phyloP scores from a whole-genome alignment of 257 asterid species.

The Ballota nigra region DNA sequence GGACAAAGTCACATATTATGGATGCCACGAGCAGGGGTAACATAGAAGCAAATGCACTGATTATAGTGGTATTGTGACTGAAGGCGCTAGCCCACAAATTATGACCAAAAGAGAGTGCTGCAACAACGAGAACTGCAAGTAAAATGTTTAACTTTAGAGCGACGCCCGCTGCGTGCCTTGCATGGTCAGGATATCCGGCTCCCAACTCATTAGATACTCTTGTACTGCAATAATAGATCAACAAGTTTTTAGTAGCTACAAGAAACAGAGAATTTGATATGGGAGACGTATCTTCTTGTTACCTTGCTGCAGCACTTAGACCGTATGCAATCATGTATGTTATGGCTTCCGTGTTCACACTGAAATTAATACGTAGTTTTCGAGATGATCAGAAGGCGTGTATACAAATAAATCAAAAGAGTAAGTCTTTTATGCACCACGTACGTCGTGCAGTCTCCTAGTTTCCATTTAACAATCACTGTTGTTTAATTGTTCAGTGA shows the following conservation, averaged over 20 bases:
- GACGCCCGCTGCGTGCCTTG: slow-evolving; percentile 59
- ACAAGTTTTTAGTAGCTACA: background rate
- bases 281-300: background rate
- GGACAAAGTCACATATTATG: too few relatives aligned
- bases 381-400: background rate
- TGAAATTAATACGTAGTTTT: slow-evolving; percentile 1
- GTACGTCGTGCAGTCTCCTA: too few relatives aligned
- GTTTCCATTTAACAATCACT: too few relatives aligned
- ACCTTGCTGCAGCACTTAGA: slow-evolving; percentile 90
- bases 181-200: slow-evolving; percentile 52
- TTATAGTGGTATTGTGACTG: slow-evolving; percentile 50
- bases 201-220: slow-evolving; percentile 87
- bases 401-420: too few relatives aligned
- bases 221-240: slow-evolving; percentile 46
- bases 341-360: too few relatives aligned
- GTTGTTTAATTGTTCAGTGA: too few relatives aligned
- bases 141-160: slow-evolving; percentile 49
- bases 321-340: too few relatives aligned
- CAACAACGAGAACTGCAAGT: slow-evolving; percentile 39
- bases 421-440: too few relatives aligned
- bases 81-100: slow-evolving; percentile 63
- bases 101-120: slow-evolving; percentile 54
- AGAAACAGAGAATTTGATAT: background rate
- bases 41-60: slow-evolving; percentile 51
- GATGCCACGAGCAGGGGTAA: slow-evolving; percentile 55